Base-by-base conservation (phyloP, 2,329 filamentous ascomycete species). In the Periconia sp. region DNA sequence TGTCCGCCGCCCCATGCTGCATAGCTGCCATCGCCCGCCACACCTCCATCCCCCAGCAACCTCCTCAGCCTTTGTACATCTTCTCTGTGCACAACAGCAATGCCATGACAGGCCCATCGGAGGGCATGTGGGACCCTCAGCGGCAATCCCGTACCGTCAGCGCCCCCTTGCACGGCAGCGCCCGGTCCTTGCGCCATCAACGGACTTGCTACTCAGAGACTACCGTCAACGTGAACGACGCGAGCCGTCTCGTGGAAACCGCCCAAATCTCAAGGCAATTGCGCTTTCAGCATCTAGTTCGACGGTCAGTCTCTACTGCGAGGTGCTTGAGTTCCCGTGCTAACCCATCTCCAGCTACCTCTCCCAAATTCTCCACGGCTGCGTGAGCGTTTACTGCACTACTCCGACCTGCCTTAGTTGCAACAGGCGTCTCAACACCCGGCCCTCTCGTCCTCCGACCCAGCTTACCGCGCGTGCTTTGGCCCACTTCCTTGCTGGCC, bases 401-500 rank as follows among this genome's bases (percentile, higher is more conserved):
- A 92, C 85, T 1, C 73, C 89, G 11, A 92, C 89, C 11, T 96
- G 91, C 72, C 87, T 92, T 61, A 90, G 85, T 48, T 90, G 83
- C 65, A 84, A 88, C 41, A 87, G 81, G 68, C 81, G 87, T 53
- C 73, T 85, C 28, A 80, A 83, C 23, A 82, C 83, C 51, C 80
- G 80, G 1, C 89, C 89, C 2, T 81, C 90, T 56, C 85, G 89
- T 48, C 81, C 86, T 59, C 94, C 92, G 59, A 95, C 87, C 43
- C 80, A 86, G 16, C 83, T 90, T 32, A 95, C 89, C 59, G 90
- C 91, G 7, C 82, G 89, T 58, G 89, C 88, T 1, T 72, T 96
- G 22, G 91, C 91, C 10, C 82, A 89, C 42, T 89, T 88, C 59
- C 78, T 95, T 36, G 89, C 90, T 8, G 88, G 86, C 59, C 85